Evolutionary conservation across 352 stramenopile species (phyloP), one percentile per base, ranked within the genome.

Genomic region (Phytophthora colocasiae): DNA sequence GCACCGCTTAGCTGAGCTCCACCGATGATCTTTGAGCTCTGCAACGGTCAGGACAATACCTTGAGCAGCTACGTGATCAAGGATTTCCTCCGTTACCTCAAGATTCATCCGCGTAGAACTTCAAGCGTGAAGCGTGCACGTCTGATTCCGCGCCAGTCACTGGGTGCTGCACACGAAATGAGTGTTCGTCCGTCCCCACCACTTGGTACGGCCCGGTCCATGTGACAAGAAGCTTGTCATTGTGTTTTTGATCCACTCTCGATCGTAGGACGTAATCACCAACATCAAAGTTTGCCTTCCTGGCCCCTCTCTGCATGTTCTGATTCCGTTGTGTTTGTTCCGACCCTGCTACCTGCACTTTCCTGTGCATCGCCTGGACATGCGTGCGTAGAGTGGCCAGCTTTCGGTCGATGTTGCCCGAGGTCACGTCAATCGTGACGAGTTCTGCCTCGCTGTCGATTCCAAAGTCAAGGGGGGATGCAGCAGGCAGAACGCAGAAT

Each of bases 251-350:
- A 27, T 78, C 65, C 7, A 77, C 54, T 2, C n/a, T n/a, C 64
- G 69, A 75, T 9, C 68, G 32, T 6, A 81, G 14, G 0, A 81
- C 75, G 45, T 61, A 77, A 36, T 80, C 68, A 32, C 63, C 71
- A 10, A 66, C 49, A 15, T 41, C 46, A 29, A 75, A 75, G 4
- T 73, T 70, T 1, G n/a, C 46, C 39, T n/a, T 41, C 39, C n/a
- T 46, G 9, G 29, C 47, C 8, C 50, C 19, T 24, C 44, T 65
- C 12, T 57, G 43, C 19, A 61, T 57, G 0, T 65, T 66, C n/a
- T 63, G 24, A 38, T 66, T 50, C 15, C 39, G 51, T 29, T 39
- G 58, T 11, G 49, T 73, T 31, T 68, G 49, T 15, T 61, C 36
- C 15, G 45, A 34, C 19, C 45, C 54, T 41, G 29, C 19, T 0